phyloP scores from a whole-genome alignment of 495 filamentous ascomycete genomes.

The Xylaria flabelliformis region DNA sequence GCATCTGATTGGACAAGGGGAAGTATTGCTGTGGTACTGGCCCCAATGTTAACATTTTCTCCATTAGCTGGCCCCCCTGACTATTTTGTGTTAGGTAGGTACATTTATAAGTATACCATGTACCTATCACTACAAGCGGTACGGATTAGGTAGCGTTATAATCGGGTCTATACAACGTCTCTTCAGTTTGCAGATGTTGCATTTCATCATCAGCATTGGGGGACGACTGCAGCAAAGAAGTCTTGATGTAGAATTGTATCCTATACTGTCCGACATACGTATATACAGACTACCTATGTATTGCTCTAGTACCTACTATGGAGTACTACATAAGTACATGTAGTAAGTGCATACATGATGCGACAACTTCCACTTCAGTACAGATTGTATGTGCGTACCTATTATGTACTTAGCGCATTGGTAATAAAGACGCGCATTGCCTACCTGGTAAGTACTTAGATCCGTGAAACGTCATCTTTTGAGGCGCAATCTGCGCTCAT shows the following conservation, averaged over 20 bases:
- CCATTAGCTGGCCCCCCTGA: not conserved
- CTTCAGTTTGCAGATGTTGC: too few relatives aligned
- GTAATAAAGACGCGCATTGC: not conserved
- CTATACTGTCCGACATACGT: not conserved
- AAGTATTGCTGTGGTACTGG: constrained; percentile 2
- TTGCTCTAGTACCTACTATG: not conserved
- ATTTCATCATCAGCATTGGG: not conserved
- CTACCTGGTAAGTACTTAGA: not conserved
- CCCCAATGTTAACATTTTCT: constrained; percentile 5
- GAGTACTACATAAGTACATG: too few relatives aligned
- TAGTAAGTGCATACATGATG: not conserved
- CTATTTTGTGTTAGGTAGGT: not conserved
- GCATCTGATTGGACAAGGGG: constrained; percentile 7
- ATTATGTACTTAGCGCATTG: not conserved
- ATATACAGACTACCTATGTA: too few relatives aligned
- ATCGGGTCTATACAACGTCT: too few relatives aligned
- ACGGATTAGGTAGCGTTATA: too few relatives aligned
- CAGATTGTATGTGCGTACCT: not conserved
- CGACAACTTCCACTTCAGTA: not conserved
- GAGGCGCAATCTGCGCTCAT: constrained; percentile 14
- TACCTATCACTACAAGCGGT: not conserved
- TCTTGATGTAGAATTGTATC: not conserved
- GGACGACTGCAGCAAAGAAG: not conserved
- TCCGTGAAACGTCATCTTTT: constrained; percentile 12
- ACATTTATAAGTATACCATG: not conserved